Base-by-base conservation (phyloP, 2,329 filamentous ascomycete species). In the Apiospora marii region DNA sequence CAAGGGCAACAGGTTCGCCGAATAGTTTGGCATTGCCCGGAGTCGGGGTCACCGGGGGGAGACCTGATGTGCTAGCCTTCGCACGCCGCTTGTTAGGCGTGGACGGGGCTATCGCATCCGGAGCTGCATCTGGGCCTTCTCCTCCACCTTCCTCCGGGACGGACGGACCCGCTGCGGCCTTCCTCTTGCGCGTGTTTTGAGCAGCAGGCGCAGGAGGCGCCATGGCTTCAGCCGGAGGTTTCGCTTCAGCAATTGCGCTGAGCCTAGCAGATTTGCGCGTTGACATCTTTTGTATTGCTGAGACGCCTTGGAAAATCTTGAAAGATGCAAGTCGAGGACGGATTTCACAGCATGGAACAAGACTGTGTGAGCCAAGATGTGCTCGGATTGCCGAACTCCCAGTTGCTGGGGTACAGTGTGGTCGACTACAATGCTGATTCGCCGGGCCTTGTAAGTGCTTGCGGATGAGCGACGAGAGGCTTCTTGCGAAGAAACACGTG, bases 1-100 rank as follows among this genome's bases (percentile, higher is more conserved):
- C 69, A 49, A 16, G 73, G 24, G 70, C 72, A 48, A 74, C 76
- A 12, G 81, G 76, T 61, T 83, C 80, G 49, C 81, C 80, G 13
- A 86, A 84, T 69, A 86, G 80, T 41, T 80, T 81, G 16, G 82
- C 83, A 61, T 82, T 83, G 73, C 81, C 83, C n/a, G 86, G 85
- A 1, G 86, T 87, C 0, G 87, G 86, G 5, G 87, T 88, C 34
- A 80, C 77, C 24, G 86, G 85, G 19, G 82, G 82, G 41, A 79
- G 79, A 10, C 75, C 72, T 81, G 78, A 53, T 72, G 73, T 16
- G 43, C 68, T 68, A 68, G 58, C 13, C 75, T 77, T 76, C 24
- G 74, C 41, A 2, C 78, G 79, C 68, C 79, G 78, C 74, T 77
- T 82, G 69, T 74, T 78, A 53, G 80, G 79, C 68, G 80, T 79